Evolutionary conservation across 371 early-diverging fungal species (phyloP), one percentile per base, ranked within the genome.

Genomic region (Dinochytrium kinnereticum): DNA sequence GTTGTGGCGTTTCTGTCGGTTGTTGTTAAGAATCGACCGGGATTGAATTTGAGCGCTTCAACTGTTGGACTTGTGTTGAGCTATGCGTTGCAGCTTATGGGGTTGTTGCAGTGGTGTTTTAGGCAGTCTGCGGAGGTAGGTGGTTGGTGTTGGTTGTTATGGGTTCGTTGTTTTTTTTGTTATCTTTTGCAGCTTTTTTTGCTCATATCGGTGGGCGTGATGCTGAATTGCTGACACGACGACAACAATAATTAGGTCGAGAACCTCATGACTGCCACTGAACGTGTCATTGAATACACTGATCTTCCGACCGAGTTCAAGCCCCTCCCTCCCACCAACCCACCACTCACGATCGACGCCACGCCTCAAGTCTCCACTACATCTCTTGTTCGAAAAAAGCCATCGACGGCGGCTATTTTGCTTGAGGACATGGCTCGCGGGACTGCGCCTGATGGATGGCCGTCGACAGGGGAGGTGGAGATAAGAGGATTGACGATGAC

Each of bases 231-330:
- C n/a, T n/a, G n/a, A n/a, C n/a, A n/a, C n/a, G 49, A 44, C 10
- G 21, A 44, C 49, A 10, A 21, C 26, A 13, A 28, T 38, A 2
- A 61, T 57, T 7, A 61, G 64, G 64, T 80, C 24, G 80, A 81
- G 55, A 78, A 70, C 64, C 44, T 69, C 34, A 81, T 81, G 83
- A 73, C 76, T 2, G 69, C 64, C 31, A 72, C 74, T 1, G 82
- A 84, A 68, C 72, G 83, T n/a, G 73, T 83, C 19, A 51, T 80
- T 17, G 81, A 80, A 64, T 84, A 84, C 69, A 75, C 80, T 36
- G 37, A 66, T 3, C 73, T 81, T 30, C 36, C 33, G 5, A 17
- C 64, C 7, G 71, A 76, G 24, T 7, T 28, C 33, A n/a, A n/a
- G n/a, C n/a, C n/a, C n/a, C n/a, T n/a, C n/a, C n/a, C n/a, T 28